A percentile compares a stretch with the other conserved stretches of the same genome.
Evolutionary conservation across 108 stramenopile species (phyloP).

Genomic region (Pseudonitzschia delicatissima): DNA sequence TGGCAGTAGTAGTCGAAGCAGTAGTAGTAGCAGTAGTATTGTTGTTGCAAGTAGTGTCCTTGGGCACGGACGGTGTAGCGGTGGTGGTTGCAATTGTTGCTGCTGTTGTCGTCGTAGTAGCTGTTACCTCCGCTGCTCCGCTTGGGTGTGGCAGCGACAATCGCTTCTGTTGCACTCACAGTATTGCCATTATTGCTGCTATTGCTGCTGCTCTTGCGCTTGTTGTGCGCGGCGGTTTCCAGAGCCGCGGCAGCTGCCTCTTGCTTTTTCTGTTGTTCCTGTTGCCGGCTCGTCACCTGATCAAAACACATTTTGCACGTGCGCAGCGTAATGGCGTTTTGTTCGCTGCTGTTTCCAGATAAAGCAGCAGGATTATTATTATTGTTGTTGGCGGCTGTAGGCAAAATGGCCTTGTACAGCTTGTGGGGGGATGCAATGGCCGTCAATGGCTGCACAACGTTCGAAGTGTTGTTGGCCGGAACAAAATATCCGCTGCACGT

Average conservation of each 20-base stretch:
- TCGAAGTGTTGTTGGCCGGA: slow-evolving; percentile 10
- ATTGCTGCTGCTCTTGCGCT: not conserved
- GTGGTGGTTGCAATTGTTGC: too few relatives aligned
- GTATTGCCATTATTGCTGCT: not conserved
- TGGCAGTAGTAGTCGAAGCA: too few relatives aligned
- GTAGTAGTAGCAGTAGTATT: too few relatives aligned
- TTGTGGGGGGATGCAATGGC: not conserved
- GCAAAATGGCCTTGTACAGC: not conserved
- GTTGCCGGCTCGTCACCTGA: slow-evolving; percentile 49
- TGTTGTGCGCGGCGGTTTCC: slow-evolving; percentile 9
- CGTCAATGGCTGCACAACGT: not conserved
- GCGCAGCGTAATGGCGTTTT: slow-evolving; percentile 44
- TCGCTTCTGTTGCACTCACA: not conserved
- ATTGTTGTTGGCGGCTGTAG: not conserved
- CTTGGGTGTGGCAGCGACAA: not conserved
- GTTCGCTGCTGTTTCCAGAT: slow-evolving; percentile 4
- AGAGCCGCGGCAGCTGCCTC: slow-evolving; percentile 23
- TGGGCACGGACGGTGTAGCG: too few relatives aligned
- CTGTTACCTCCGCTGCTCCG: too few relatives aligned
- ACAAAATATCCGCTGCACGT: slow-evolving; percentile 90
- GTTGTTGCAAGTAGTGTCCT: too few relatives aligned
- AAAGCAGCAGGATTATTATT: not conserved
- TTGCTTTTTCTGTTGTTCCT: slow-evolving; percentile 12
- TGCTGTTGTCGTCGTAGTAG: too few relatives aligned
- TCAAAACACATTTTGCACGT: slow-evolving; percentile 80